Base-by-base conservation (phyloP, 2,329 filamentous ascomycete species). In the Colletotrichum cordylinicola region DNA sequence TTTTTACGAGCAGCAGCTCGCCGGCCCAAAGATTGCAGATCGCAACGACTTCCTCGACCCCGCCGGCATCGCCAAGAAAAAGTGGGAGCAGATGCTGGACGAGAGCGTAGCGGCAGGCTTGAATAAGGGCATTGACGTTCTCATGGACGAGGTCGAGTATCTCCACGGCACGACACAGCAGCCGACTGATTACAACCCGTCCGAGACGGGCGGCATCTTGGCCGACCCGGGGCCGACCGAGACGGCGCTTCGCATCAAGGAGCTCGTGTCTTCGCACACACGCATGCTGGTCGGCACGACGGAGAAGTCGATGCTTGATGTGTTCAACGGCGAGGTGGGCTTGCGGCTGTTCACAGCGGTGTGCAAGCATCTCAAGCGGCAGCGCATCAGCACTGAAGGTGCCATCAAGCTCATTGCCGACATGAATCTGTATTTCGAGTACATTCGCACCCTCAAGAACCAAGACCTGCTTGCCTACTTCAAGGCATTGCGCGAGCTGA, bases 101-200 rank as follows among this genome's bases (percentile, higher is more conserved):
- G 97, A 98, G 85, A 95, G 95, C 76, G 97, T 99, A 9, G 97
- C 97, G 6, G 96, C 96, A 10, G 98, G 98, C 2, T 88, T 99
- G 77, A 98, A 98, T 85, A 98, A 98, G 86, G 97, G 97, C 78
- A 98, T 99, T 78, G 96, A 99, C 82, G 97, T 98, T 73, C 91
- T 99, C 58, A 98, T 99, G 94, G 96, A 98, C 80, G 97, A 99
- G 86, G 96, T 98, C 33, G 97, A 99, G 83, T 98, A 98, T 82
- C 91, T 99, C 43, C 96, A 96, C 80, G 96, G 95, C 21, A 98
- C 96, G 0, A 95, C 93, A 4, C 97, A 99, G 83, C 87, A 90
- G 29, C 93, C 96, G 1, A 94, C 94, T 1, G 97, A 99, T 85
- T 99, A 97, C 86, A 98, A 98, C 81, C 96, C 97, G 0, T 87